Base-by-base conservation (phyloP, 1,284 basidiomycete genomes). In the Rhodotorula sp. region DNA sequence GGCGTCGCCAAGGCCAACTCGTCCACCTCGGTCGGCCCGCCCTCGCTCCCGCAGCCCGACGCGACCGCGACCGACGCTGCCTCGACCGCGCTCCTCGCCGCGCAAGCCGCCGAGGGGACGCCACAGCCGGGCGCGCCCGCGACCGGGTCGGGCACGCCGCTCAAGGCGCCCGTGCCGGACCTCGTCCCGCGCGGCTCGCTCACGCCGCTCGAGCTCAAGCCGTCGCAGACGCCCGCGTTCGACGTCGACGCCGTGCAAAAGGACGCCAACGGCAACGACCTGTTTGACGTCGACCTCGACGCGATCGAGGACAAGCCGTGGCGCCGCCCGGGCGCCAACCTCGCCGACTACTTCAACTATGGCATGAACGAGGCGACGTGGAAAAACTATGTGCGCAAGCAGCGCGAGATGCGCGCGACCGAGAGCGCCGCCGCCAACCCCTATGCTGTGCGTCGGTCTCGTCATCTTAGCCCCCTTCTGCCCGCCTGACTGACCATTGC, bases 271-370 rank as follows among this genome's bases (percentile, higher is more conserved):
- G 74, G 74, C 19, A 70, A 74, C 72, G 72, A 74, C 45, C 49
- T 97, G 64, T 89, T 94, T 60, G 93, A 98, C 72, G 86, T 96
- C 57, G 96, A 99, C 81, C 80, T 97, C 62, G 86, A 85, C 41
- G 87, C 90, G 34, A 86, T 98, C 81, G 77, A 80, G 17, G 84
- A 90, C 34, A 96, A 97, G 81, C 90, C 91, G 4, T 99, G 97
- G 97, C 85, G 96, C 70, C 84, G 90, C 66, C 91, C 95, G 14
- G 97, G 97, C 23, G 90, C 92, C 12, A 93, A 98, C 83, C 85
- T 98, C 68, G 91, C 91, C 77, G 96, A 98, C 83, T 99, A 93
- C 90, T 99, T 99, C 84, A 99, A 99, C 83, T 99, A 97, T 78
- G 97, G 97, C 0, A 99, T 99, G 80, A 96, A 99, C 81, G 97